phyloP scores from a whole-genome alignment of 208 protist genomes.

The Crithidia brevicula region DNA sequence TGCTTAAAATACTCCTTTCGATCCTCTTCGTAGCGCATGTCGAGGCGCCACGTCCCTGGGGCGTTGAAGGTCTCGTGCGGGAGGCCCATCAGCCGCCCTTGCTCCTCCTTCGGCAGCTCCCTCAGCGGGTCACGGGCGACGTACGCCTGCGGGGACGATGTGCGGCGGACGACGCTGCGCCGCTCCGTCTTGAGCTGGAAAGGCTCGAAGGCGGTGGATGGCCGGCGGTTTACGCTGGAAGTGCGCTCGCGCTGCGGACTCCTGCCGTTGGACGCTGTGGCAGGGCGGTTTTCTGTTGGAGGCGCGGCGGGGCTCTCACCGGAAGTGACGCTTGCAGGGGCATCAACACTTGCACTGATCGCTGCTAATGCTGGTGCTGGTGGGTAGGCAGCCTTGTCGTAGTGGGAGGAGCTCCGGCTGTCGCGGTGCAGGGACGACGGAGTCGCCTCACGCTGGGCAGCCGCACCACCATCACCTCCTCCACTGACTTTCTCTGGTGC shows the following conservation, averaged over 20 bases:
- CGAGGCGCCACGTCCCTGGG: conserved; percentile 39
- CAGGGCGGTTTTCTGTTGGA: not conserved
- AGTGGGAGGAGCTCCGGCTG: conserved; percentile 13
- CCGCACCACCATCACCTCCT: no score
- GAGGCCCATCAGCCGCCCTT: conserved; percentile 23
- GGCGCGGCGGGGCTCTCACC: not conserved
- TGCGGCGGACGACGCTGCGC: conserved; percentile 20
- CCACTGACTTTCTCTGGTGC: no score
- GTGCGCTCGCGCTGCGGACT: conserved; percentile 14
- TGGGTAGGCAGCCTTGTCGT: not conserved
- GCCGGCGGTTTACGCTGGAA: not conserved
- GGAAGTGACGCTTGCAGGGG: not conserved
- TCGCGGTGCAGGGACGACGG: conserved; percentile 11
- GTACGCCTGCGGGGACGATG: conserved; percentile 15
- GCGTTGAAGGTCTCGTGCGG: conserved; percentile 19
- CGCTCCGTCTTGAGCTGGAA: conserved; percentile 26
- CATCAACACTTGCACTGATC: not conserved
- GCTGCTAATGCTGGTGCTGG: not conserved
- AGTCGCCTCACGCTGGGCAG: not conserved
- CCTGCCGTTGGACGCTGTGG: not conserved
- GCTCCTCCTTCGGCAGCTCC: conserved; percentile 24
- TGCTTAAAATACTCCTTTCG: conserved; percentile 63
- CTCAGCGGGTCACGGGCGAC: conserved; percentile 16
- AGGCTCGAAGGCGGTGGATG: conserved; percentile 11
- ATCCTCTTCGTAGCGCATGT: conserved; percentile 65